Evolutionary conservation across 306 rosid species (phyloP).

Genomic region (Datisca glomerata): DNA sequence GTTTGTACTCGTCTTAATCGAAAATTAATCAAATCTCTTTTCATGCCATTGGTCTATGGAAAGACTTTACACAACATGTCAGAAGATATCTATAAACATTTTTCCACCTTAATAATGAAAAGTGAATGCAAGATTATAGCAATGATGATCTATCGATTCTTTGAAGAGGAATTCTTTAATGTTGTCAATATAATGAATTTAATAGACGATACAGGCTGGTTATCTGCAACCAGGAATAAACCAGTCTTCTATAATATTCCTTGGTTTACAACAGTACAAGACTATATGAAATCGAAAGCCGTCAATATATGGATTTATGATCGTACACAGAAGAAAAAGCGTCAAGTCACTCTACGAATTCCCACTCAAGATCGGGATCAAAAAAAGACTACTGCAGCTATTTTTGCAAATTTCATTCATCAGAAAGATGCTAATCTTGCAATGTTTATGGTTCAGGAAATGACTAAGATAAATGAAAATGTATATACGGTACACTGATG

Average conservation of each 20-base stretch:
- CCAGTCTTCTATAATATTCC: background rate
- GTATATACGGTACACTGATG: background rate
- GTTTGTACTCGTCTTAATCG: background rate
- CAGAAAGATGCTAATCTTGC: background rate
- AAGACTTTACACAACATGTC: background rate
- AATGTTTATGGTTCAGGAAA: background rate
- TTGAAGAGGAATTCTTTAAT: background rate
- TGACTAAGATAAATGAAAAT: background rate
- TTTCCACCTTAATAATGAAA: background rate
- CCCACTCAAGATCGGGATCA: background rate
- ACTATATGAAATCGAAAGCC: background rate
- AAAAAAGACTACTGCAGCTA: background rate
- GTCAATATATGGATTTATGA: background rate
- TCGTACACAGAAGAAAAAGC: background rate
- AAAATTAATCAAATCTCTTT: background rate
- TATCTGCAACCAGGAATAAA: background rate
- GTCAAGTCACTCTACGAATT: background rate
- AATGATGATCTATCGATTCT: background rate
- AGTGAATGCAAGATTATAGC: background rate
- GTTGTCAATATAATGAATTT: background rate
- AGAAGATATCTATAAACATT: background rate
- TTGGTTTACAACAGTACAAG: background rate
- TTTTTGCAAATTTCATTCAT: background rate
- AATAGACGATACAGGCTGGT: background rate
- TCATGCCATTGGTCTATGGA: conserved; percentile 5